Conservation (phyloP, 345 rosid genomes). For the Camelina neglecta region DNA sequence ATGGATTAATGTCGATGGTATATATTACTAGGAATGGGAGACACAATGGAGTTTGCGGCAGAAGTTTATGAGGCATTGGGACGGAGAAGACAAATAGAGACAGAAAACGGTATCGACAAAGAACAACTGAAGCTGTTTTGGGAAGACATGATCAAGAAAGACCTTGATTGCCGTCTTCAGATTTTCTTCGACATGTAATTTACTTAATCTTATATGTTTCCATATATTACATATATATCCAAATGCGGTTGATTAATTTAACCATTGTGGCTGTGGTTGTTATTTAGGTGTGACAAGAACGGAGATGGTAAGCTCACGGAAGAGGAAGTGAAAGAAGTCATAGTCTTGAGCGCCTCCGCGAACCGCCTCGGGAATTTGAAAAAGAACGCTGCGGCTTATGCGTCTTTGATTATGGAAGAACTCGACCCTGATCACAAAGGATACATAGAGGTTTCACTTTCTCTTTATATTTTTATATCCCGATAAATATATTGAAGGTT, state of each 20-base stretch:
- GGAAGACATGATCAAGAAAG: conserved; percentile 83
- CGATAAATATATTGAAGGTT: neutral
- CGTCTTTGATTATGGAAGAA: conserved; percentile 95
- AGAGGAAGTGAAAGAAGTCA: conserved; percentile 89
- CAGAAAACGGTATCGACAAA: conserved; percentile 63
- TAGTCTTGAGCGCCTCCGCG: conserved; percentile 84
- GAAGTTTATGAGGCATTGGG: conserved; percentile 84
- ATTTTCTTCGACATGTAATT: conserved; percentile 93
- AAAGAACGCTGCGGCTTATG: conserved; percentile 68
- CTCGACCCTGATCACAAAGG: conserved; percentile 93
- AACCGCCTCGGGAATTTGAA: conserved; percentile 81
- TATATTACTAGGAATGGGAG: conserved; percentile 73
- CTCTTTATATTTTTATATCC: neutral
- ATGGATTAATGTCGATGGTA: neutral
- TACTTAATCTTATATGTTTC: neutral
- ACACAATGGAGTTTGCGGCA: conserved; percentile 79
- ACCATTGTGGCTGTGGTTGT: conserved; percentile 6
- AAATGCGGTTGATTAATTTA: neutral
- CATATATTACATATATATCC: neutral
- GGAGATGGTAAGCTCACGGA: conserved; percentile 93
- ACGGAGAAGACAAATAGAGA: conserved; percentile 59
- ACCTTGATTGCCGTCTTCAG: conserved; percentile 84
- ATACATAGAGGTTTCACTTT: conserved; percentile 77
- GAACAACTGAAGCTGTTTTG: conserved; percentile 75
- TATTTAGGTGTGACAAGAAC: conserved; percentile 87